Percentiles rank a stretch among this genome's conserved stretches.
Evolutionary conservation across 1,284 basidiomycete genomes (phyloP).

Genomic region (Fomitopsis palustris): DNA sequence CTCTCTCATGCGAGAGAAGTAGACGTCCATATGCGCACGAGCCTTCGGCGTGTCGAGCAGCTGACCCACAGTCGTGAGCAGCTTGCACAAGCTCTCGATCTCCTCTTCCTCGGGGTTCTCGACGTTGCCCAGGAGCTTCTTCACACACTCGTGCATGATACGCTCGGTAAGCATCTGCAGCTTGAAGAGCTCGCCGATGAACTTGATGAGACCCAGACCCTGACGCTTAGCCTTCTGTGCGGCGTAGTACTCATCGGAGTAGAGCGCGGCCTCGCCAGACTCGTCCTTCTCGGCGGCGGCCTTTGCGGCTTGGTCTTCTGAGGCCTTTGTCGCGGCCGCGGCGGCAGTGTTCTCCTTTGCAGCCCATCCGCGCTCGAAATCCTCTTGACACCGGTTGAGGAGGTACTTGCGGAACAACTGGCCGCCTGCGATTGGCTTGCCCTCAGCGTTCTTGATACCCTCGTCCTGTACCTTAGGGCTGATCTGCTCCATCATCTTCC

Average conservation of each 20-base stretch:
- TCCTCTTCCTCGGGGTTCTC: slow-evolving; percentile 97
- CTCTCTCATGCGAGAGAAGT: slow-evolving; percentile 88
- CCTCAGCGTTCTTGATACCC: slow-evolving; percentile 71
- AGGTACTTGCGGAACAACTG: slow-evolving; percentile 81
- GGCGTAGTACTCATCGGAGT: slow-evolving; percentile 96
- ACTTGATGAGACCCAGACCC: slow-evolving; percentile 94
- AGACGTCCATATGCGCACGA: slow-evolving; percentile 84
- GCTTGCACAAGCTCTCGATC: slow-evolving; percentile 92
- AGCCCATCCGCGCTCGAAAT: slow-evolving; percentile 89
- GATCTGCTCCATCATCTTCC: slow-evolving; percentile 75
- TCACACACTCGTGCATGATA: slow-evolving; percentile 91
- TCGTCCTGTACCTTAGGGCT: slow-evolving; percentile 87
- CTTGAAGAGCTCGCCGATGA: slow-evolving; percentile 98
- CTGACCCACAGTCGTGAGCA: slow-evolving; percentile 85
- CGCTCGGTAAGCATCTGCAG: slow-evolving; percentile 56
- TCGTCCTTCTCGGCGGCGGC: slow-evolving; percentile 57
- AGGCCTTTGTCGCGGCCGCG: slow-evolving; percentile 28
- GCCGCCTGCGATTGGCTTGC: slow-evolving; percentile 85
- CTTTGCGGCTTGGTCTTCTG: slow-evolving; percentile 57
- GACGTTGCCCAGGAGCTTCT: slow-evolving; percentile 90
- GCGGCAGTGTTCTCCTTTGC: slow-evolving; percentile 41
- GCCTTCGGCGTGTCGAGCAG: slow-evolving; percentile 81
- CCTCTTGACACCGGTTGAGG: slow-evolving; percentile 66
- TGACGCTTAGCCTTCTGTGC: slow-evolving; percentile 96
- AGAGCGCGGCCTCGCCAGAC: slow-evolving; percentile 61